A percentile compares a stretch with the other conserved stretches of the same genome.
Conservation (phyloP, 1,139 yeast species). For the Pneumocystis canis region DNA sequence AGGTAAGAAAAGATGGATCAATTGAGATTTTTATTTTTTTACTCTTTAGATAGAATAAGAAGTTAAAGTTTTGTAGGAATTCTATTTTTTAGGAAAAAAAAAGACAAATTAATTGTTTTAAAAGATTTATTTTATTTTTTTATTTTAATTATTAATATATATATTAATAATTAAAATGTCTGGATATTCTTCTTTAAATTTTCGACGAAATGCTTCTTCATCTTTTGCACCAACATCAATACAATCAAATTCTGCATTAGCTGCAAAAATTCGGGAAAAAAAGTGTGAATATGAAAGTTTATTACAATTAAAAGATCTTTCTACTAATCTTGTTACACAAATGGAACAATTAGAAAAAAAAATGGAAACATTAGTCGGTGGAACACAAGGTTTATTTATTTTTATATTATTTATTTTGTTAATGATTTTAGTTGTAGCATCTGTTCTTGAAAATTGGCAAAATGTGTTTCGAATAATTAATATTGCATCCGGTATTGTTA, state of each 20-base stretch:
- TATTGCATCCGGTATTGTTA: slow-evolving; percentile 36
- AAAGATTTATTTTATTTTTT: neutral
- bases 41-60: neutral
- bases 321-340: slow-evolving; percentile 34
- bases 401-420: slow-evolving; percentile 8
- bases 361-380: slow-evolving; percentile 38
- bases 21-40: too few species aligned
- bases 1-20: neutral
- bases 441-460: slow-evolving; percentile 46
- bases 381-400: slow-evolving; percentile 32
- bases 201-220: neutral
- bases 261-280: slow-evolving; percentile 27
- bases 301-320: slow-evolving; percentile 36
- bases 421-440: slow-evolving; percentile 23
- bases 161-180: neutral
- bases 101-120: too few species aligned
- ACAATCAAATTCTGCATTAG: slow-evolving; percentile 13
- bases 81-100: neutral
- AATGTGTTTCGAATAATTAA: slow-evolving; percentile 51
- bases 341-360: slow-evolving; percentile 37
- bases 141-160: neutral
- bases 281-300: slow-evolving; percentile 39
- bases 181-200: neutral
- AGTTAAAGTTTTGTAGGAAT: neutral
- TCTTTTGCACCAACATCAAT: neutral